Percentiles rank a stretch among this genome's conserved stretches.
phyloP scores from a whole-genome alignment of 352 stramenopile genomes.

The Globisporangium sylvaticum region DNA sequence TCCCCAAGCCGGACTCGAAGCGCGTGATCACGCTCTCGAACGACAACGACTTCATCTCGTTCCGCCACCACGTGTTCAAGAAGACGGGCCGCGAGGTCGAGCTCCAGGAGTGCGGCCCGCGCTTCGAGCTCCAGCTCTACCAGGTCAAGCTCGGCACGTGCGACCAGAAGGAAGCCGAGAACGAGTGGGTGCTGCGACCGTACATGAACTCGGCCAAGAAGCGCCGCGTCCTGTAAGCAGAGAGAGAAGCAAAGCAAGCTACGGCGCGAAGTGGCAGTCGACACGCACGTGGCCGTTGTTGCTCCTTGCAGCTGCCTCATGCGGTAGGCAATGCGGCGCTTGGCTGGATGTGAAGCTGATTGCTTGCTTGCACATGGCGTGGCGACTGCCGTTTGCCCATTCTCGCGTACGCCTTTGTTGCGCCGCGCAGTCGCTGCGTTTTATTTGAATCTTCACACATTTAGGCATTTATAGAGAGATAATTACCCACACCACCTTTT shows the following conservation, averaged over 20 bases:
- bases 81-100: constrained; percentile 91
- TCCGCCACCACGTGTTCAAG: constrained; percentile 99
- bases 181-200: constrained; percentile 98
- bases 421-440: not conserved
- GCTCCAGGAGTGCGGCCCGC: constrained; percentile 94
- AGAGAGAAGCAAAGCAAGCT: not conserved
- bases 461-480: constrained; percentile 5
- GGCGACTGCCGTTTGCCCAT: not conserved
- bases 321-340: not conserved
- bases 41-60: constrained; percentile 98
- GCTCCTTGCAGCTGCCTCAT: not conserved
- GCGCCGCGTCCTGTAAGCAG: constrained; percentile 79
- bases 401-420: not conserved
- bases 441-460: constrained; percentile 5
- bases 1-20: constrained; percentile 95
- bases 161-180: constrained; percentile 98
- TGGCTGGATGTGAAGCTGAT: not conserved
- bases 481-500: not conserved
- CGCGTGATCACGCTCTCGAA: constrained; percentile 98
- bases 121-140: constrained; percentile 99
- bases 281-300: not conserved
- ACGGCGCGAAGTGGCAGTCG: not conserved
- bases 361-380: too few relatives aligned
- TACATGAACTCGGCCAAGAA: constrained; percentile 99
- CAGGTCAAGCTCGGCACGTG: constrained; percentile 97